These are phyloP conservation scores for Corinectria fuckeliana DNA, from an alignment of 2,329 filamentous ascomycete genomes.

Conservation along the genomic window DNA sequence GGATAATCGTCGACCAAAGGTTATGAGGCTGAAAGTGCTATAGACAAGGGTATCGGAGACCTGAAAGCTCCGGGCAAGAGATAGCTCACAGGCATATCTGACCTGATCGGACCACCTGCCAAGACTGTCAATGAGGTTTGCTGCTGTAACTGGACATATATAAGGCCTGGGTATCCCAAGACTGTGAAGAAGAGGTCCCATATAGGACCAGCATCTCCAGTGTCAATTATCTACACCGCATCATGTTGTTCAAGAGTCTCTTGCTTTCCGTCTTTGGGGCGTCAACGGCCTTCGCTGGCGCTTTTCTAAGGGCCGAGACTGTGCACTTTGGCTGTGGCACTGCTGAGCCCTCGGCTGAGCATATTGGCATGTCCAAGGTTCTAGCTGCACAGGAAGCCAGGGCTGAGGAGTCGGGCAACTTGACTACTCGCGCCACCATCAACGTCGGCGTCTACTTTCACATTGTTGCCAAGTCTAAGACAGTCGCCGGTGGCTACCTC, in stretches of 20 bases:
- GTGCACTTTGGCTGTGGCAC: not conserved
- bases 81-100: not conserved
- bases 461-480: not conserved
- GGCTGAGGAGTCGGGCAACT: not conserved
- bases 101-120: not conserved
- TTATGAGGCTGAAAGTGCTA: too few relatives aligned
- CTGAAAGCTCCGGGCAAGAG: not conserved
- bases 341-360: not conserved
- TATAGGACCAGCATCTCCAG: not conserved
- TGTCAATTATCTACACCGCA: not conserved
- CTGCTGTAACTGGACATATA: not conserved
- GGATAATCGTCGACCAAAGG: too few relatives aligned
- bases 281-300: not conserved
- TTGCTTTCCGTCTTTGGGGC: not conserved
- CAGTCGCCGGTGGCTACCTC: not conserved
- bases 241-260: not conserved
- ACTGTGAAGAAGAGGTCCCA: not conserved
- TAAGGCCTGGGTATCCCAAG: not conserved
- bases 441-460: slow-evolving; percentile 3
- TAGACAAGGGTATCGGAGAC: not conserved
- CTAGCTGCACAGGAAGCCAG: not conserved
- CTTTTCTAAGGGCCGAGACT: not conserved
- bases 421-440: not conserved
- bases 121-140: not conserved
- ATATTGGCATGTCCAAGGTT: not conserved